A percentile compares a stretch with the other conserved stretches of the same genome.
These are phyloP conservation scores for Aspergillus pseudoterreus DNA, from an alignment of 2,329 filamentous ascomycete genomes.

Conservation along the genomic window DNA sequence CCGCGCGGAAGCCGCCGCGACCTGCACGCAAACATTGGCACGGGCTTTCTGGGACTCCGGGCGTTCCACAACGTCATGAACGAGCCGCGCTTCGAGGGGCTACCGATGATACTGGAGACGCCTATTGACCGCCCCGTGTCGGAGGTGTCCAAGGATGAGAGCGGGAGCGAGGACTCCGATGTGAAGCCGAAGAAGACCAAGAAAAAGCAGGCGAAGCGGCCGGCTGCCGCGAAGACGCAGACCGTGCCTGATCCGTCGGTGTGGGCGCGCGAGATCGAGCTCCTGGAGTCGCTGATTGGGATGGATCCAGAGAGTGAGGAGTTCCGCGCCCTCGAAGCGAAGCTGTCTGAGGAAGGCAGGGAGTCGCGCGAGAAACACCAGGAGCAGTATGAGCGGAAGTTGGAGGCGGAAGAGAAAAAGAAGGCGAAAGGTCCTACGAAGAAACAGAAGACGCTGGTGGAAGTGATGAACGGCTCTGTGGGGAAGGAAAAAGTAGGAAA, in stretches of 20 bases:
- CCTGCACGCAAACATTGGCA: slow-evolving; percentile 93
- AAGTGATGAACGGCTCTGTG: slow-evolving; percentile 28
- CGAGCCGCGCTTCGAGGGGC: slow-evolving; percentile 65
- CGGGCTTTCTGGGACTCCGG: slow-evolving; percentile 83
- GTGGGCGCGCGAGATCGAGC: slow-evolving; percentile 92
- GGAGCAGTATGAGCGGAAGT: slow-evolving; percentile 74
- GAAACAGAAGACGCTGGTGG: slow-evolving; percentile 34
- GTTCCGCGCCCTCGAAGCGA: slow-evolving; percentile 63
- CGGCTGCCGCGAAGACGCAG: slow-evolving; percentile 19
- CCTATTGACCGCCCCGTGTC: slow-evolving; percentile 67
- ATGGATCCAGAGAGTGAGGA: slow-evolving; percentile 73
- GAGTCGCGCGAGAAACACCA: slow-evolving; percentile 71
- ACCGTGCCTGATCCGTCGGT: slow-evolving; percentile 72
- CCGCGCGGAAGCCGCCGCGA: slow-evolving; percentile 79
- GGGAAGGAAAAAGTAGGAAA: slow-evolving; percentile 10
- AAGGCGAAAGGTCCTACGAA: slow-evolving; percentile 41
- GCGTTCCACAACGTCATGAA: slow-evolving; percentile 93
- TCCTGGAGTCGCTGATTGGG: slow-evolving; percentile 82
- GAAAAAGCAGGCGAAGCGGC: slow-evolving; percentile 19
- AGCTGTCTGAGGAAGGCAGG: slow-evolving; percentile 64
- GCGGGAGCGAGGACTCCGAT: slow-evolving; percentile 16
- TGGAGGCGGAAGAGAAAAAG: slow-evolving; percentile 54
- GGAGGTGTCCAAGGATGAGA: slow-evolving; percentile 11
- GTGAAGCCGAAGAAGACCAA: slow-evolving; percentile 20
- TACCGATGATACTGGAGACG: slow-evolving; percentile 96